Evolutionary conservation across 192 early-diverging fungal species (phyloP).

Genomic region (Gryganskiella cystojenkinii): DNA sequence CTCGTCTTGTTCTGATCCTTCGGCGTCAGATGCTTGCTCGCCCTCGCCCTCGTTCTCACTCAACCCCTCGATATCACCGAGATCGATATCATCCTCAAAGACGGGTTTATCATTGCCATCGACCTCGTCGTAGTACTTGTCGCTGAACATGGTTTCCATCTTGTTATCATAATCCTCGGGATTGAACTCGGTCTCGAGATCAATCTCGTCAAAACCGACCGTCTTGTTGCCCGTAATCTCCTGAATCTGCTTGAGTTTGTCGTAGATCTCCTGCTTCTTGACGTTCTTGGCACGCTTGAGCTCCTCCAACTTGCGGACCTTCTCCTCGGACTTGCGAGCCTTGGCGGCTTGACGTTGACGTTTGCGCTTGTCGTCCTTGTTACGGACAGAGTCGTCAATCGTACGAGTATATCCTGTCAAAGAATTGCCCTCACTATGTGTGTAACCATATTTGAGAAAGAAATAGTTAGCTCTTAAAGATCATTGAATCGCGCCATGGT

Average conservation of each 20-base stretch:
- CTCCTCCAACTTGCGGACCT: conserved; percentile 79
- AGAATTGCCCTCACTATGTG: conserved; percentile 63
- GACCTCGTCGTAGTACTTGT: conserved; percentile 70
- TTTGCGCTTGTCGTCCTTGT: conserved; percentile 85
- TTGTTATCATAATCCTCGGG: conserved; percentile 84
- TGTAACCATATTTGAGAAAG: too few species aligned
- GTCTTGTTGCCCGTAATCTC: conserved; percentile 81
- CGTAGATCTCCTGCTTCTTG: conserved; percentile 88
- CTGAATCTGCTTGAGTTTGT: conserved; percentile 86
- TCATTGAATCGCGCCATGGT: too few species aligned
- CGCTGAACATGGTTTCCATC: conserved; percentile 85
- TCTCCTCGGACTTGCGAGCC: conserved; percentile 80
- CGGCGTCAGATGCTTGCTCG: conserved; percentile 72
- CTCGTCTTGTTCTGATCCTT: conserved; percentile 63
- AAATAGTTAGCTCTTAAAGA: neutral
- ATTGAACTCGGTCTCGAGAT: conserved; percentile 95
- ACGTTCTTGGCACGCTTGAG: conserved; percentile 92
- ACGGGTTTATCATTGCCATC: conserved; percentile 7
- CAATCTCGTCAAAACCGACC: conserved; percentile 80
- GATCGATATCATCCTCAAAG: conserved; percentile 7
- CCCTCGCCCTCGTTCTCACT: conserved; percentile 81
- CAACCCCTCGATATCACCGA: conserved; percentile 64
- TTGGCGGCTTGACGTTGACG: conserved; percentile 75
- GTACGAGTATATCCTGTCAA: conserved; percentile 85
- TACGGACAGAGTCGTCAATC: conserved; percentile 84